Evolutionary conservation across 345 rosid genomes (phyloP).

Genomic region (Eucalyptus urophylla): DNA sequence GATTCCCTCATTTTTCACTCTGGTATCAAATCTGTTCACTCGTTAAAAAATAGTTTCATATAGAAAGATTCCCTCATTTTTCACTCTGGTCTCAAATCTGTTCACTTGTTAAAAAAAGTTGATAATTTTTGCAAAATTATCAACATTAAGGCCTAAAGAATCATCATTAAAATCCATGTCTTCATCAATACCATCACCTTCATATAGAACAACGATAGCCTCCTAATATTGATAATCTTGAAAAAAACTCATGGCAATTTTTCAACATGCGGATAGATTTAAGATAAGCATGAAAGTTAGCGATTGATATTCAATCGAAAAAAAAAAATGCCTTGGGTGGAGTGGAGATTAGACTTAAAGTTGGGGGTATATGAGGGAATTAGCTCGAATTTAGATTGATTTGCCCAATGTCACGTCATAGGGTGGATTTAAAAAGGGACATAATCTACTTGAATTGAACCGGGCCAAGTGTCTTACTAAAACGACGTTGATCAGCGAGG

Average conservation of each 20-base stretch:
- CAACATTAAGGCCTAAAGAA: neutral
- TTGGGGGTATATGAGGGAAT: neutral
- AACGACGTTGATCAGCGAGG: neutral
- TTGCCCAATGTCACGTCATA: neutral
- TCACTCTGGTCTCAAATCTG: neutral
- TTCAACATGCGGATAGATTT: rapidly evolving
- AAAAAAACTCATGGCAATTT: neutral
- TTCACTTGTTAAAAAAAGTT: rapidly evolving
- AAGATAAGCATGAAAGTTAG: neutral
- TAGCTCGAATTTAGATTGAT: neutral
- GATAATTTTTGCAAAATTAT: too few relatives aligned
- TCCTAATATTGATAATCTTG: neutral
- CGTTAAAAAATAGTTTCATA: too few relatives aligned
- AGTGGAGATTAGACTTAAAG: neutral
- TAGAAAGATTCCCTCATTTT: too few relatives aligned
- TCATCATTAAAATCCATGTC: neutral
- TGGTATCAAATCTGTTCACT: neutral
- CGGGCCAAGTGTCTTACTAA: neutral
- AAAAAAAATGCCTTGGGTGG: too few relatives aligned
- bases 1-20: too few relatives aligned
- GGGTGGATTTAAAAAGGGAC: neutral
- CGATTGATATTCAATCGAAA: too few relatives aligned
- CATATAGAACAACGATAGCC: rapidly evolving
- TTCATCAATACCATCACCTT: neutral
- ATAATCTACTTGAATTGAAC: neutral